Evolutionary conservation across 768 basidiomycete species (phyloP), one percentile per base, ranked within the genome.

Genomic region (Lactarius hatsudake): DNA sequence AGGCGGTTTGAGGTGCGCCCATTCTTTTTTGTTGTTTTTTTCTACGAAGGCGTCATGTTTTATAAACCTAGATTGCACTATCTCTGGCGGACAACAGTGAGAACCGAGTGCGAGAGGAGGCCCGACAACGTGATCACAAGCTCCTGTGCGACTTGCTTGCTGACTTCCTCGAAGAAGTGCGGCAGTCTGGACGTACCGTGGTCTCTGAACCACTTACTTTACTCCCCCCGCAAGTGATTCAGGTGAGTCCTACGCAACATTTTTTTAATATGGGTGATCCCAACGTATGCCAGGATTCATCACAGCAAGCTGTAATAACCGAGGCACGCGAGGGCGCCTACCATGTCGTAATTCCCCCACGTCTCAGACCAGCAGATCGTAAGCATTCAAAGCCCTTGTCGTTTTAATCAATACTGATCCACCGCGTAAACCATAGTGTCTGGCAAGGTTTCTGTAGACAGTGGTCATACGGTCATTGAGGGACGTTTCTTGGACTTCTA

Each of bases 401-500:
- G 7, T n/a, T 32, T 58, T 48, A 30, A 9, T 26, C 5, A 20
- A 43, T 9, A 3, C 10, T 69, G 18, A 59, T 51, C 10, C 20
- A 64, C 10, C 28, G 1, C 7, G 32, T 30, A 61, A 36, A 59
- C 40, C 7, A 8, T 36, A 70, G 69, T 64, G 28, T 57, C 69
- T 34, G 59, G 55, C 15, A 81, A 81, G 70, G 76, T 84, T 15
- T 73, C 72, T 17, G 45, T 74, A 51, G 73, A 69, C n/a, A 74
- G 74, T 30, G 73, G 75, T 40, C 70, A 74, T 28, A 69, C 75
- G 0, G 75, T 78, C 12, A 75, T 75, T 36, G 73, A 73, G 57
- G 82, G 81, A 30, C 73, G 75, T 42, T 79, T 72, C 64, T 77
- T 81, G 67, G 80, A 81, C 67, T 75, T 83, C 53, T 81, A 76